phyloP scores from a whole-genome alignment of 768 basidiomycete species.

The Lactifluus pinguis region DNA sequence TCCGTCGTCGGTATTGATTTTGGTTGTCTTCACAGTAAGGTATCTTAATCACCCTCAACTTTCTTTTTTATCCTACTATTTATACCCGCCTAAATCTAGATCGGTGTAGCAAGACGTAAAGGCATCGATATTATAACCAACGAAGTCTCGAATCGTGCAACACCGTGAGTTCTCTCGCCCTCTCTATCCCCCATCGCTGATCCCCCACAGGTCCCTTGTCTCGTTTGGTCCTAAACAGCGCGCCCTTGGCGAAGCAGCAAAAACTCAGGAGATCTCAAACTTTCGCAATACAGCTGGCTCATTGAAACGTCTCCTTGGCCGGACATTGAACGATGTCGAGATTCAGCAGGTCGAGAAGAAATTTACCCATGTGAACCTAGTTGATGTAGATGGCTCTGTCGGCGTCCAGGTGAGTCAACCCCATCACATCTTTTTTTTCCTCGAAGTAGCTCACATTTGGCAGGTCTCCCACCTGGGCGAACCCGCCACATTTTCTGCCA shows the following conservation, averaged over 20 bases:
- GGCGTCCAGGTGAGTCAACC: constrained; percentile 67
- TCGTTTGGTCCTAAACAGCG: constrained; percentile 91
- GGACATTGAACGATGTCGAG: constrained; percentile 72
- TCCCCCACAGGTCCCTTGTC: constrained; percentile 66
- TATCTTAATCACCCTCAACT: constrained; percentile 25
- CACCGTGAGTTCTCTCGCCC: constrained; percentile 60
- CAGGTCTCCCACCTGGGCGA: constrained; percentile 90
- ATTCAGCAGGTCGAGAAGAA: constrained; percentile 80
- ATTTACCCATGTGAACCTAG: constrained; percentile 79
- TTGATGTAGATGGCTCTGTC: constrained; percentile 76
- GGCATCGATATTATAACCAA: constrained; percentile 99
- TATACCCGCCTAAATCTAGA: constrained; percentile 36
- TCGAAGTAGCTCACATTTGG: constrained; percentile 16
- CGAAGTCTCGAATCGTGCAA: constrained; percentile 94
- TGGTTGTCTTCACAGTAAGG: constrained; percentile 85
- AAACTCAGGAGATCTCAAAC: constrained; percentile 96
- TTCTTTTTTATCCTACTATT: neutral
- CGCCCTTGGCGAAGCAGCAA: constrained; percentile 87
- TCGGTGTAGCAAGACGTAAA: constrained; percentile 90
- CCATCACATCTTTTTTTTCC: neutral
- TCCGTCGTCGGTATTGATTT: constrained; percentile 95
- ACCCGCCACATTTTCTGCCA: constrained; percentile 66
- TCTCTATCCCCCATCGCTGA: neutral
- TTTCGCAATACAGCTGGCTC: constrained; percentile 96
- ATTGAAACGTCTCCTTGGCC: constrained; percentile 84